Base-by-base conservation (phyloP, 768 basidiomycete genomes). In the Suillus hirtellus region DNA sequence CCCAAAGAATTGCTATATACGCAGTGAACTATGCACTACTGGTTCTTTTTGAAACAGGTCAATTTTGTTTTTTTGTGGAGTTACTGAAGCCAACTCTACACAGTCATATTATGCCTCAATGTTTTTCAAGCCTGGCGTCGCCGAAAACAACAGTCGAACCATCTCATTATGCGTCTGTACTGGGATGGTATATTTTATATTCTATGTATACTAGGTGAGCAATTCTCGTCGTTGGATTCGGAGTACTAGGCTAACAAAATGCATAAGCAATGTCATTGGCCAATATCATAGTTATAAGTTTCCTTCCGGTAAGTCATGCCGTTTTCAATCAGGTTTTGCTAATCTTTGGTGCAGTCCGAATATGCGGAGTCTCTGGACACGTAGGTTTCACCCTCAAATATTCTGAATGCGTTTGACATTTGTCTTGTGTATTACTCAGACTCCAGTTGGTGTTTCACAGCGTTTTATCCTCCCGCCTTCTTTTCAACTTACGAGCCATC, bases 401-500 rank as follows among this genome's bases (percentile, higher is more conserved):
- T 34, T 3, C 19, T n/a, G 52, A 52, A n/a, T 11, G 31, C 2
- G 10, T 53, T 34, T 34, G 31, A 34, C 24, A n/a, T n/a, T n/a
- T n/a, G n/a, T n/a, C n/a, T n/a, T n/a, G 15, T 49, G 15, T 24
- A 24, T 4, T 19, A 10, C 27, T 17, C 50, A 52, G 50, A 31
- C 50, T 52, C 1, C 27, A 52, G 31, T 8, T 15, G 27, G 50
- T 52, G 15, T 2, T 52, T 34, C 50, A 52, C 17, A 53, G 52
- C 11, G 52, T 53, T 21, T 37, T 40, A 56, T 40, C 55, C 24
- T 40, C 55, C 10, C 52, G 11, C 11, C 52, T 53, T 35, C 19
- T 53, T 53, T 53, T 53, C 52, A 53, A 53, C 52, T 34, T 35
- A 35, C 31, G 52, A 53, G 52, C 52, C 19, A 53, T 53, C 19